phyloP scores from a whole-genome alignment of 2,329 filamentous ascomycete species.

The Fusarium sp. region DNA sequence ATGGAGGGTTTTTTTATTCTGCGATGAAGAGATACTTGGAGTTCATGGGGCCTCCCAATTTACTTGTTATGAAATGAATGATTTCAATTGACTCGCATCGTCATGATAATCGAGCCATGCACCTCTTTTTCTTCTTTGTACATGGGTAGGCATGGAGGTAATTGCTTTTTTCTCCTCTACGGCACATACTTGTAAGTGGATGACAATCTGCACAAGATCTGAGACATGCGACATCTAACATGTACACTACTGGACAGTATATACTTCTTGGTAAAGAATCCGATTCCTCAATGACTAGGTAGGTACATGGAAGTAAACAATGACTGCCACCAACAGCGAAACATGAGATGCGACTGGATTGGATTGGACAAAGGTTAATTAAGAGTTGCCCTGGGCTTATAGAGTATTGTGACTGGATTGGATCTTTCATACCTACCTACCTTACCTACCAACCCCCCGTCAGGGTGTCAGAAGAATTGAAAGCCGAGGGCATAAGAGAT shows the following conservation, averaged over 20 bases:
- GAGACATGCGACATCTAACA: slow-evolving; percentile 17
- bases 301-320: slow-evolving; percentile 2
- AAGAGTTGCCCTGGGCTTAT: slow-evolving; percentile 20
- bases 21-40: slow-evolving; percentile 2
- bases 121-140: background rate
- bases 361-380: slow-evolving; percentile 29
- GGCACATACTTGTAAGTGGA: background rate
- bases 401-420: background rate
- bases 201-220: slow-evolving; percentile 13
- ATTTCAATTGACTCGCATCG: background rate
- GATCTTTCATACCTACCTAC: background rate
- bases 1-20: slow-evolving; percentile 3
- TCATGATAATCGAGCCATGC: background rate
- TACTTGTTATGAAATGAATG: background rate
- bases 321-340: background rate
- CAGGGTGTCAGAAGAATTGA: background rate
- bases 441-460: background rate
- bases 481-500: background rate
- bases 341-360: background rate
- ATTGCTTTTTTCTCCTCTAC: background rate
- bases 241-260: background rate
- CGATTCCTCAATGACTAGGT: background rate
- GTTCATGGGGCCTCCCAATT: background rate
- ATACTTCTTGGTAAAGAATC: background rate
- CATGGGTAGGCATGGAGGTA: background rate